Percentiles rank a stretch among this genome's conserved stretches.
phyloP scores from a whole-genome alignment of 2,329 filamentous ascomycete genomes.

The Aspergillus transmontanensis region DNA sequence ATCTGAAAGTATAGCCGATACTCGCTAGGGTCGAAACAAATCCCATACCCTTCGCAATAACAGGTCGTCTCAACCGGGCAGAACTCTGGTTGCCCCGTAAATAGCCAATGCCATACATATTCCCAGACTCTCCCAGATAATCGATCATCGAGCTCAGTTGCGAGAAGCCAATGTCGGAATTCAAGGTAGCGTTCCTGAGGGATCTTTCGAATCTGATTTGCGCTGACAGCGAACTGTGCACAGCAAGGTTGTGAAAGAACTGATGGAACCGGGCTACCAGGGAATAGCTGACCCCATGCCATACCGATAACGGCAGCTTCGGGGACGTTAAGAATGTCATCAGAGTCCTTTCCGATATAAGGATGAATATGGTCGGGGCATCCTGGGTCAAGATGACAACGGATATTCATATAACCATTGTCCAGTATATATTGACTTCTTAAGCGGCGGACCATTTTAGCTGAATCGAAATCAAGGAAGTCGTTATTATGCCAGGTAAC shows the following conservation, averaged over 20 bases:
- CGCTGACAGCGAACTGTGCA: neutral
- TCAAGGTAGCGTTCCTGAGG: neutral
- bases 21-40: neutral
- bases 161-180: neutral
- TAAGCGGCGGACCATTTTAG: slow-evolving; percentile 45
- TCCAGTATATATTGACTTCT: slow-evolving; percentile 45
- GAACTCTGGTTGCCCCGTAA: neutral
- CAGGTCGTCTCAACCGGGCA: neutral
- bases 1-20: neutral
- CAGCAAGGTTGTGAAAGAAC: slow-evolving; percentile 1
- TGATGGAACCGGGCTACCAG: slow-evolving; percentile 23
- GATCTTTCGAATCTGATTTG: neutral
- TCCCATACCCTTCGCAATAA: neutral
- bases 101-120: neutral
- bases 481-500: slow-evolving; percentile 56
- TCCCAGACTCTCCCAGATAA: neutral
- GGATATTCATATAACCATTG: slow-evolving; percentile 53
- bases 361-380: slow-evolving; percentile 53
- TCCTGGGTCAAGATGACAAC: slow-evolving; percentile 54
- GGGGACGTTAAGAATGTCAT: slow-evolving; percentile 27
- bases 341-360: slow-evolving; percentile 2
- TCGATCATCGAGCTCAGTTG: neutral
- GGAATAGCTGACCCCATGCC: slow-evolving; percentile 34
- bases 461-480: slow-evolving; percentile 46
- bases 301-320: slow-evolving; percentile 31